phyloP scores from a whole-genome alignment of 768 basidiomycete genomes.

The Phaeolepiota aurea region DNA sequence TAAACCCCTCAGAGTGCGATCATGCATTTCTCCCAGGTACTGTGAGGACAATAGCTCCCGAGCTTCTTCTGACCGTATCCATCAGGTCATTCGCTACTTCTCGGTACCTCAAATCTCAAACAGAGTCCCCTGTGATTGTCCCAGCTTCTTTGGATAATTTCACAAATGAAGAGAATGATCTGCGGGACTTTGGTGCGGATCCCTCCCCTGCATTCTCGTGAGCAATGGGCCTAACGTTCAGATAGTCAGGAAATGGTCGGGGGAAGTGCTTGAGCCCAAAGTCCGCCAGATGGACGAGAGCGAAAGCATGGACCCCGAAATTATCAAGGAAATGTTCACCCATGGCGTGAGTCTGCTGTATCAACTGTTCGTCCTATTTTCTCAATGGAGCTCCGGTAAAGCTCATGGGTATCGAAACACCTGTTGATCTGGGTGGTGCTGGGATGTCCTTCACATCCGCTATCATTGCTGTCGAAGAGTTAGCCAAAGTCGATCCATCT shows the following conservation, averaged over 20 bases:
- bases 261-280: constrained; percentile 83
- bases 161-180: constrained; percentile 92
- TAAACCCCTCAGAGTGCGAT: background rate
- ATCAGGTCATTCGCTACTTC: constrained; percentile 15
- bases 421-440: constrained; percentile 73
- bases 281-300: constrained; percentile 98
- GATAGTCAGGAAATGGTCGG: constrained; percentile 85
- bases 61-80: background rate
- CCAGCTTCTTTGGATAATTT: constrained; percentile 69
- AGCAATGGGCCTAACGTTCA: too few relatives aligned
- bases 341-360: constrained; percentile 64
- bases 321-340: constrained; percentile 88
- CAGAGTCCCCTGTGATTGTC: constrained; percentile 6
- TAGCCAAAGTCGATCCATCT: constrained; percentile 92
- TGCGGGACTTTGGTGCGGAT: constrained; percentile 77
- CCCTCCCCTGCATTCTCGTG: background rate
- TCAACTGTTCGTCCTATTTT: constrained; percentile 1
- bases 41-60: background rate
- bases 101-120: constrained; percentile 11
- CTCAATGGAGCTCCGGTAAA: constrained; percentile 18
- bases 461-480: constrained; percentile 94
- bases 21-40: background rate
- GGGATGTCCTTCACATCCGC: constrained; percentile 91
- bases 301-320: constrained; percentile 82
- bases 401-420: constrained; percentile 98